Evolutionary conservation across 2,329 filamentous ascomycete genomes (phyloP).

Genomic region (Tolypocladium inflatum): DNA sequence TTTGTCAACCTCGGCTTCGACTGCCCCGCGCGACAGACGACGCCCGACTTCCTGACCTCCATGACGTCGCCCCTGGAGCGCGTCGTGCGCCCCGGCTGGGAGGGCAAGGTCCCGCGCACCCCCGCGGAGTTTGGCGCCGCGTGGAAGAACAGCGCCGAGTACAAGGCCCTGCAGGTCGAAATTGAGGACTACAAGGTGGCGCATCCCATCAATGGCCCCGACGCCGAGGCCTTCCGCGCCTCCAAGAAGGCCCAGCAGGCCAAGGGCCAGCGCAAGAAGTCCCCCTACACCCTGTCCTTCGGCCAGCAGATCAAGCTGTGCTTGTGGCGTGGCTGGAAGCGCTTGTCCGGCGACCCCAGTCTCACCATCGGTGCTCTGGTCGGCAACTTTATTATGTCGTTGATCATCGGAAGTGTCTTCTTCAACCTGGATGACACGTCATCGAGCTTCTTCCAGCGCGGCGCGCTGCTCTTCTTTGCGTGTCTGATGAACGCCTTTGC

Average conservation of each 20-base stretch:
- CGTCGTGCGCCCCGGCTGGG: constrained; percentile 43
- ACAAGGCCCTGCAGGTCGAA: constrained; percentile 39
- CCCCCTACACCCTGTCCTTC: constrained; percentile 76
- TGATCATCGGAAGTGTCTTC: constrained; percentile 75
- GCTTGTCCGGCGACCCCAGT: constrained; percentile 67
- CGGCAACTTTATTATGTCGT: constrained; percentile 65
- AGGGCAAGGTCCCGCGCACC: constrained; percentile 46
- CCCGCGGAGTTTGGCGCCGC: constrained; percentile 51
- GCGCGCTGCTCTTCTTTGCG: constrained; percentile 78
- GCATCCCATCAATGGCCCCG: constrained; percentile 45
- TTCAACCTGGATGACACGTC: constrained; percentile 62
- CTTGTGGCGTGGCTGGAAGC: constrained; percentile 69
- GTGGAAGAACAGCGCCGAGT: constrained; percentile 47
- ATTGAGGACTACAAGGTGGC: constrained; percentile 45
- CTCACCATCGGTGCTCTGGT: constrained; percentile 60
- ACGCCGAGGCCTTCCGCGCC: constrained; percentile 47
- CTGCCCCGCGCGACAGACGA: constrained; percentile 57
- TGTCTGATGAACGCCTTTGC: constrained; percentile 79
- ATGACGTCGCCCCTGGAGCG: constrained; percentile 54
- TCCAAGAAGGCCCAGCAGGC: constrained; percentile 45
- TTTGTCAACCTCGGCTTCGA: constrained; percentile 60
- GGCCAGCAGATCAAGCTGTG: constrained; percentile 69
- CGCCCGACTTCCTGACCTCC: constrained; percentile 63
- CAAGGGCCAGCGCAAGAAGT: constrained; percentile 52
- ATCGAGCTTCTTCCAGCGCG: constrained; percentile 66